A percentile compares a stretch with the other conserved stretches of the same genome.
phyloP scores from a whole-genome alignment of 352 stramenopile genomes.

The Pilasporangium apinafurcum region DNA sequence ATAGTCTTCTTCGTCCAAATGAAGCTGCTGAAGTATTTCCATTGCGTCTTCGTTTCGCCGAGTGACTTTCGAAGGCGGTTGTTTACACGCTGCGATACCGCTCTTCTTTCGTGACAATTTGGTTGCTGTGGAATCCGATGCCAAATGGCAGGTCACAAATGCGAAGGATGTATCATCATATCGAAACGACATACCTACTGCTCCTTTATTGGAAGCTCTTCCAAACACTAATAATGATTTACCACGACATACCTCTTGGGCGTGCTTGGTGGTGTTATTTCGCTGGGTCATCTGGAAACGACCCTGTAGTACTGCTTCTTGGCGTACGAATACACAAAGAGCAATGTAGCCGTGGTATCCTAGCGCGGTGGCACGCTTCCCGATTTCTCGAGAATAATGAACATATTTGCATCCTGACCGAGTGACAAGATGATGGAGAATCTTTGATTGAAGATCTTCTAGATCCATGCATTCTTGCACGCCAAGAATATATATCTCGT shows the following conservation, averaged over 20 bases:
- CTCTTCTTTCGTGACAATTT: constrained; percentile 24
- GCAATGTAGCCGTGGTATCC: constrained; percentile 88
- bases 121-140: constrained; percentile 68
- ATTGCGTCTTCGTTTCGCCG: constrained; percentile 79
- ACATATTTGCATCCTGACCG: constrained; percentile 56
- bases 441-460: constrained; percentile 54
- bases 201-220: constrained; percentile 67
- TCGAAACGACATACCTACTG: constrained; percentile 51
- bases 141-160: constrained; percentile 79
- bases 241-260: constrained; percentile 67
- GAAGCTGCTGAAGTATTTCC: constrained; percentile 76
- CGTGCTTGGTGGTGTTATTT: constrained; percentile 45
- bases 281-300: constrained; percentile 64
- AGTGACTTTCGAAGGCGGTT: constrained; percentile 58
- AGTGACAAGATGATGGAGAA: constrained; percentile 50
- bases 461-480: constrained; percentile 82
- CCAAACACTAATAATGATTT: constrained; percentile 77
- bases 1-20: constrained; percentile 77
- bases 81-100: not conserved
- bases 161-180: constrained; percentile 55
- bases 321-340: constrained; percentile 73
- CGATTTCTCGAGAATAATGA: constrained; percentile 78
- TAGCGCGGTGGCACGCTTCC: constrained; percentile 64
- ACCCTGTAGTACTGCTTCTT: constrained; percentile 48
- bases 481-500: constrained; percentile 13